Base-by-base conservation (phyloP, 257 asterid genomes). In the Solanum pinnatisectum region DNA sequence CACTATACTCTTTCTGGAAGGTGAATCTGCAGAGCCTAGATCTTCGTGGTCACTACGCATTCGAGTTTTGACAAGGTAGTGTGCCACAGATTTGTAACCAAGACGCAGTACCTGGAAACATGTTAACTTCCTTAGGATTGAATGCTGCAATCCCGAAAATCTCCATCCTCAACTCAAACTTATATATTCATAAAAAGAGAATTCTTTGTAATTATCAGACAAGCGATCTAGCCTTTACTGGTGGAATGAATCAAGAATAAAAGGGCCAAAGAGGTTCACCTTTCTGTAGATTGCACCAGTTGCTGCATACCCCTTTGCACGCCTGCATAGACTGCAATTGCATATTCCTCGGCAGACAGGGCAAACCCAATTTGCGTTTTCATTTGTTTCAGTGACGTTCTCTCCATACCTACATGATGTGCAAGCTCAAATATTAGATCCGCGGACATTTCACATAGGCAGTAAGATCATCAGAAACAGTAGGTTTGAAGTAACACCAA, bases 31-130 rank as follows among this genome's bases (percentile, higher is more conserved):
- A 84, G 87, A 86, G 52, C 37, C 87, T 37, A 22, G 70, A 49
- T 23, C 88, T 88, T 60, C 90, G 46, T 73, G 42, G 44, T 56
- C 87, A 46, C 87, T 88, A 82, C 52, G 89, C 52, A 72, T 82
- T 10, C 85, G 88, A 84, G 93, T 92, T 42, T 84, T 84, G 33
- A 95, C 91, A 86, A 95, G 98, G 89, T 93, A 95, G 92, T 95
- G 98, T 18, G 98, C 97, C 88, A 94, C 98, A 25, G 98, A 95
- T 90, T 92, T 95, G 93, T 87, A 94, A 84, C 98, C 97, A 78
- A 90, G 93, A 16, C 37, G 72, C 70, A 8, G 20, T 44, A 91
- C 98, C 98, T 95, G 91, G 49, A 81, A 56, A 36, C 42, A 78
- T 15, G 44, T 40, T n/a, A 9, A 32, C 83, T 79, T 90, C 79